phyloP scores from a whole-genome alignment of 2,329 filamentous ascomycete genomes.

The Moelleriella libera region DNA sequence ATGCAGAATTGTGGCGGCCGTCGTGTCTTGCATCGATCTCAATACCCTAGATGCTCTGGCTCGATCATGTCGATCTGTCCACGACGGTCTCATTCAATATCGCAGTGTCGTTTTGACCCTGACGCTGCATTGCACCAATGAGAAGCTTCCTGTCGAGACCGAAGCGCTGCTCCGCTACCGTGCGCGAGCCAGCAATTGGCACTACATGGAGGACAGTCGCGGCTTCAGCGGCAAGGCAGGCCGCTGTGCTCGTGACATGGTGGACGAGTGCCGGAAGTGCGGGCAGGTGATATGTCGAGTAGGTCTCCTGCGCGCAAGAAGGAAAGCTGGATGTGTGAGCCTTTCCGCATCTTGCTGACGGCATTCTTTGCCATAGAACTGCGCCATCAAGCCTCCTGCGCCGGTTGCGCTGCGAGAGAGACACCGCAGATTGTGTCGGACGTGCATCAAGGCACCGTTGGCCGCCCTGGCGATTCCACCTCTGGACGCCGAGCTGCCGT shows the following conservation, averaged over 20 bases:
- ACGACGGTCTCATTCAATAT: conserved; percentile 64
- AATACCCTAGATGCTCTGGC: conserved; percentile 78
- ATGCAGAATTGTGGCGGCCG: conserved; percentile 59
- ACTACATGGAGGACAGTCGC: conserved; percentile 42
- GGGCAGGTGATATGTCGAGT: conserved; percentile 69
- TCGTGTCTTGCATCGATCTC: conserved; percentile 68
- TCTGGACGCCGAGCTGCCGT: conserved; percentile 27
- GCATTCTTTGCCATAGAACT: conserved; percentile 50
- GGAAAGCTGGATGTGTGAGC: background rate
- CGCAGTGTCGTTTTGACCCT: conserved; percentile 57
- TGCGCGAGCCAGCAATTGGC: conserved; percentile 40
- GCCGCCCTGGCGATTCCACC: conserved; percentile 32
- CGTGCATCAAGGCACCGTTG: conserved; percentile 61
- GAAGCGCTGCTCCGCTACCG: conserved; percentile 44
- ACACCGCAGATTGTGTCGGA: conserved; percentile 66
- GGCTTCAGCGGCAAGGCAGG: conserved; percentile 53
- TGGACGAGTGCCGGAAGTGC: conserved; percentile 69
- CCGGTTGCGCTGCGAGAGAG: conserved; percentile 53
- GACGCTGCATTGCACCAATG: conserved; percentile 70
- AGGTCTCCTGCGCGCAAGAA: conserved; percentile 16
- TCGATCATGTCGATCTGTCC: conserved; percentile 67
- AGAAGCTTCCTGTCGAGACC: conserved; percentile 39
- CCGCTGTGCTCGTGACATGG: conserved; percentile 76
- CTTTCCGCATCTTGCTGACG: conserved; percentile 4
- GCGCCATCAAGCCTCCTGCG: conserved; percentile 69